phyloP scores from a whole-genome alignment of 148 eudicot genomes.

The Rhododendron vialii region DNA sequence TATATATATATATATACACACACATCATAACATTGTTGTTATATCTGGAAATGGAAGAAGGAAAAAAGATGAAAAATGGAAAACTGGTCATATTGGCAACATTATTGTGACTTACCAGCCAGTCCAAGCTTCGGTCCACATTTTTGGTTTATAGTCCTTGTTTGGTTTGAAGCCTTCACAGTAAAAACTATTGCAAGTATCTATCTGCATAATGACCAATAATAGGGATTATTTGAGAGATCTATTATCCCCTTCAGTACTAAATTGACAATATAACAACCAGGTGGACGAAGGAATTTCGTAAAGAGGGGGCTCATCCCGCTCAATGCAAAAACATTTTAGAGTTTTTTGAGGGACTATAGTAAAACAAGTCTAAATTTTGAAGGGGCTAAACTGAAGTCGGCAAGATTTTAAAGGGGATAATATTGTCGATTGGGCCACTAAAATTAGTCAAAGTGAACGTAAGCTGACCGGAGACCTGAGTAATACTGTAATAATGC shows the following conservation, averaged over 20 bases:
- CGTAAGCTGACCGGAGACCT: no score
- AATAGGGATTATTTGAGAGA: neutral
- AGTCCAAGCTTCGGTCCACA: constrained; percentile 92
- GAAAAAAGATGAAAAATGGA: neutral
- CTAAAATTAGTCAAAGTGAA: no score
- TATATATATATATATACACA: no score
- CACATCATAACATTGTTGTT: neutral
- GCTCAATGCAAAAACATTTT: neutral
- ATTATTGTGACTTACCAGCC: constrained; percentile 54
- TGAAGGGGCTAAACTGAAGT: neutral
- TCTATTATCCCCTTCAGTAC: neutral
- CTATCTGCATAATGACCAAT: constrained; percentile 48
- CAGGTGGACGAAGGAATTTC: neutral
- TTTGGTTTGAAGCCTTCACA: constrained; percentile 72
- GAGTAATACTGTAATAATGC: no score
- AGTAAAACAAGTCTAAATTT: neutral
- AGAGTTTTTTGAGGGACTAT: neutral
- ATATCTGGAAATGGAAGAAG: neutral
- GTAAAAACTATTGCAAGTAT: constrained; percentile 92
- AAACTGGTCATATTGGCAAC: neutral
- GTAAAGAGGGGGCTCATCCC: neutral
- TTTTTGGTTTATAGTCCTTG: constrained; percentile 63
- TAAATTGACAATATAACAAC: neutral
- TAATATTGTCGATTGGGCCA: no score
- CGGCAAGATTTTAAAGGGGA: neutral